These are phyloP conservation scores for Sextonia rubra DNA, from an alignment of 164 flowering plant genomes.

Conservation along the genomic window DNA sequence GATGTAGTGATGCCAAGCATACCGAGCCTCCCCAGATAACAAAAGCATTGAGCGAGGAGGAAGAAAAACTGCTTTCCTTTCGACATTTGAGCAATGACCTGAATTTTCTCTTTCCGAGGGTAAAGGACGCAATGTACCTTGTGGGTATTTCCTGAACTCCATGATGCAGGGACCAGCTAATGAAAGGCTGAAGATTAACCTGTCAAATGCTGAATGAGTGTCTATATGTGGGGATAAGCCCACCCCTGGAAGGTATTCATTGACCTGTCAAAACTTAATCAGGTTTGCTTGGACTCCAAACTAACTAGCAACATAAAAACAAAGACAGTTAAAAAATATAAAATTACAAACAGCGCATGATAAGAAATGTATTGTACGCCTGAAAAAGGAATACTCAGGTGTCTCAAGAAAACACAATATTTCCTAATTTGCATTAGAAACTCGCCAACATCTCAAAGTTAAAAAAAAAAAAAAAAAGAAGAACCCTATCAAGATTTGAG, in stretches of 20 bases:
- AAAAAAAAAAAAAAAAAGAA: too few relatives aligned
- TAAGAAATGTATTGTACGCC: too few relatives aligned
- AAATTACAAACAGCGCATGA: too few relatives aligned
- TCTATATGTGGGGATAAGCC: conserved; percentile 96
- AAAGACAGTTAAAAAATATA: not conserved
- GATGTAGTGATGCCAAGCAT: conserved; percentile 98
- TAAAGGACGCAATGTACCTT: conserved; percentile 44
- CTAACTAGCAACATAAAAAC: not conserved
- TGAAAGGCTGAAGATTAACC: conserved; percentile 84
- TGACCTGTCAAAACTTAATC: conserved; percentile 52
- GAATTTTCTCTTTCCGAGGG: conserved; percentile 23
- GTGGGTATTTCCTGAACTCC: conserved; percentile 84
- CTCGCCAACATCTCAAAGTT: too few relatives aligned
- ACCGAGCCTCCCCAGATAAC: conserved; percentile 85
- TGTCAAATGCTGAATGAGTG: conserved; percentile 97
- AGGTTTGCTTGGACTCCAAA: not conserved
- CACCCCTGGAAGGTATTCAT: conserved; percentile 89
- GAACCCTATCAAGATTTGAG: not conserved
- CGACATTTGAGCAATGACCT: conserved; percentile 27
- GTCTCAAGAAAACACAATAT: too few relatives aligned
- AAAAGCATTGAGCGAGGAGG: conserved; percentile 90
- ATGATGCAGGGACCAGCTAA: conserved; percentile 95
- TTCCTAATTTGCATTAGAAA: too few relatives aligned
- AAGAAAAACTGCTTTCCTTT: conserved; percentile 67
- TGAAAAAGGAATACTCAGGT: too few relatives aligned